Conservation (phyloP, 805 yeast species). For the Starmera dryadoides region DNA sequence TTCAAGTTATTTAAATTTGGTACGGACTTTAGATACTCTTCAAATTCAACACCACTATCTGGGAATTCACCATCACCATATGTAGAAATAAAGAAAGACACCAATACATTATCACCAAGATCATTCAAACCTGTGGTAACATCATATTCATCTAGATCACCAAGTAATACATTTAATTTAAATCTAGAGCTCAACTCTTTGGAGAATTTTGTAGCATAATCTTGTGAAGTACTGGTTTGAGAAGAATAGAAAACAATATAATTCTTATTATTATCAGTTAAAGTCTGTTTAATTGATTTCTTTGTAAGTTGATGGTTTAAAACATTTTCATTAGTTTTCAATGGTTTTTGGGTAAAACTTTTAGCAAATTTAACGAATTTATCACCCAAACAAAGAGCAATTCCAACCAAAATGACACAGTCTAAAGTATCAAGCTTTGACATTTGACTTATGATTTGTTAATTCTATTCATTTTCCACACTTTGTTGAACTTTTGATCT, state of each 20-base stretch:
- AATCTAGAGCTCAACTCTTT: slow-evolving; percentile 74
- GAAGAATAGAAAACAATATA: slow-evolving; percentile 81
- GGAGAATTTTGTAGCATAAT: slow-evolving; percentile 76
- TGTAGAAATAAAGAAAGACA: slow-evolving; percentile 79
- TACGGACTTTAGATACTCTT: slow-evolving; percentile 57
- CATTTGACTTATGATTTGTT: no score
- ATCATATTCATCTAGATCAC: slow-evolving; percentile 27
- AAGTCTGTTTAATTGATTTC: slow-evolving; percentile 44
- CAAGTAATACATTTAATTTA: slow-evolving; percentile 68
- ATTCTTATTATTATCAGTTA: slow-evolving; percentile 55
- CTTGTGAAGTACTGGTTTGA: slow-evolving; percentile 96
- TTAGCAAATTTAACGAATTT: no score
- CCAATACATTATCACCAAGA: slow-evolving; percentile 44
- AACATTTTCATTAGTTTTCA: no score
- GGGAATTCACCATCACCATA: slow-evolving; percentile 99
- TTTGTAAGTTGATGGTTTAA: no score
- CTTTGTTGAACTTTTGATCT: no score
- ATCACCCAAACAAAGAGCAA: no score
- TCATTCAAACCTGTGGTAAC: no score
- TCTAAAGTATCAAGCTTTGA: no score
- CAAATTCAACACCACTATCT: slow-evolving; percentile 82
- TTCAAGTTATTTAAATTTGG: slow-evolving; percentile 50
- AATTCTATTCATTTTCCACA: no score
- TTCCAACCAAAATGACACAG: no score
- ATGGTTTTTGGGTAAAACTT: no score